These are phyloP conservation scores for Solanum paucissectum DNA, from an alignment of 257 asterid genomes.

Conservation along the genomic window DNA sequence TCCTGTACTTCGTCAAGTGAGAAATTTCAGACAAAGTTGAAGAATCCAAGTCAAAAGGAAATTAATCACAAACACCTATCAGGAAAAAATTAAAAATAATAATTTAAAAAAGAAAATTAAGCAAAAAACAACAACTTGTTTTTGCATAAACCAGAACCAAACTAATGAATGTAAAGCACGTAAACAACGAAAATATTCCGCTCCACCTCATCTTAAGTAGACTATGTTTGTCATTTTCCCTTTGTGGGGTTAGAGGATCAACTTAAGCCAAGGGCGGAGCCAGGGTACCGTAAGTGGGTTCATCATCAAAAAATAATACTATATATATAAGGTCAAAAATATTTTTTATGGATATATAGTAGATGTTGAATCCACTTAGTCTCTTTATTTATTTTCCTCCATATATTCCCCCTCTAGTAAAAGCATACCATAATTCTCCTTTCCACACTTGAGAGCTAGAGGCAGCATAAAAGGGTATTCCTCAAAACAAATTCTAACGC, in stretches of 20 bases:
- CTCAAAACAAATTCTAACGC: background rate
- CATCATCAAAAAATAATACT: no score
- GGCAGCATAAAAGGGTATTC: background rate
- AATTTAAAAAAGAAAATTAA: background rate
- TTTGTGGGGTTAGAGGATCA: background rate
- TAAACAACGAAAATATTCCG: background rate
- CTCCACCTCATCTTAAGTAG: background rate
- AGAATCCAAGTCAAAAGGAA: background rate
- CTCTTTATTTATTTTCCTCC: background rate
- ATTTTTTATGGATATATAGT: no score
- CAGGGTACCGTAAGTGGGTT: background rate
- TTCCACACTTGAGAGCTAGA: background rate
- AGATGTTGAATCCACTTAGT: background rate
- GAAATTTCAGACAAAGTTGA: background rate
- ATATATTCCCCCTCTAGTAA: background rate
- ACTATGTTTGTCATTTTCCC: background rate
- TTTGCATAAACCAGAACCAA: background rate
- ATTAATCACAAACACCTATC: background rate
- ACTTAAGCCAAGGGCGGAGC: background rate
- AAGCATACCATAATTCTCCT: background rate
- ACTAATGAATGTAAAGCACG: background rate
- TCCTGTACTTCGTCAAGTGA: conserved; percentile 45
- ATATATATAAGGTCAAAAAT: background rate
- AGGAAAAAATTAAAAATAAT: background rate
- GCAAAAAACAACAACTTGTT: background rate